Evolutionary conservation across 768 basidiomycete genomes (phyloP).

Genomic region (Pulveroboletus sp.): DNA sequence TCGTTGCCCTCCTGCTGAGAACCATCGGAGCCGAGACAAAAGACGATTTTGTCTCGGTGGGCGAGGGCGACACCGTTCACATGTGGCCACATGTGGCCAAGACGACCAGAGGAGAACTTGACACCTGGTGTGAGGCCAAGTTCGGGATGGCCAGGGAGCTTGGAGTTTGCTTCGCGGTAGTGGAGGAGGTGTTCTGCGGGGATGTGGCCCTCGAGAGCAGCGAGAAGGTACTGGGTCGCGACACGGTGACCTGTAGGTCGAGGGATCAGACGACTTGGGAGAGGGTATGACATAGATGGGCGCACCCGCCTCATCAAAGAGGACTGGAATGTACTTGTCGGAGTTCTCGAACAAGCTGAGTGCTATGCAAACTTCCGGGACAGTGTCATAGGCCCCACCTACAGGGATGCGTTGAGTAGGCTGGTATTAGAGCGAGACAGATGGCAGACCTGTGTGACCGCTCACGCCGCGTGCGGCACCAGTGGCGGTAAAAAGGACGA

Average conservation of each 20-base stretch:
- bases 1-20: constrained; percentile 92
- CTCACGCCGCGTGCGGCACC: constrained; percentile 83
- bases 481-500: constrained; percentile 82
- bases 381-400: constrained; percentile 70
- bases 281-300: background rate
- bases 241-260: constrained; percentile 69
- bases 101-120: constrained; percentile 90
- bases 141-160: constrained; percentile 87
- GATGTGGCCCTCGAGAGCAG: constrained; percentile 69
- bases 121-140: constrained; percentile 87
- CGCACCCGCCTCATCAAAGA: constrained; percentile 81
- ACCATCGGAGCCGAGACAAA: constrained; percentile 84
- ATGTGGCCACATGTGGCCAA: constrained; percentile 87
- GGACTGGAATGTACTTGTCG: constrained; percentile 59
- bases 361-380: constrained; percentile 80
- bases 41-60: constrained; percentile 69
- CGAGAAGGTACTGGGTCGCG: constrained; percentile 82
- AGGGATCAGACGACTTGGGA: background rate
- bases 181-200: constrained; percentile 74
- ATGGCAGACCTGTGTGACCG: constrained; percentile 66
- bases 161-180: constrained; percentile 82
- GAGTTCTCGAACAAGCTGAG: constrained; percentile 64
- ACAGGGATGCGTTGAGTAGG: constrained; percentile 13
- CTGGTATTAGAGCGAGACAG: background rate
- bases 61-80: constrained; percentile 84